Base-by-base conservation (phyloP, 305 asterid species). In the Solanum hybrid region DNA sequence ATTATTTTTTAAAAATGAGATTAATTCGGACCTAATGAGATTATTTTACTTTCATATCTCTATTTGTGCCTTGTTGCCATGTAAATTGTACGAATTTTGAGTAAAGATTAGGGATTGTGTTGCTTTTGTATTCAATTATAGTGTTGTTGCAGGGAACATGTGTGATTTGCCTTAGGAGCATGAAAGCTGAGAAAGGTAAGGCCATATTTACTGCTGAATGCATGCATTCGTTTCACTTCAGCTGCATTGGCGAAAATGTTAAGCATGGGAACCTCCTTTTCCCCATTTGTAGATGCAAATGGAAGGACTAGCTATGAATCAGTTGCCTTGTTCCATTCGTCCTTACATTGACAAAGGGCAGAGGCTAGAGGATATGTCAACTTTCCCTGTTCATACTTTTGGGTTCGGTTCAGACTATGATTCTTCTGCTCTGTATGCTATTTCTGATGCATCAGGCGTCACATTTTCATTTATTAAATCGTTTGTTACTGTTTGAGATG, bases 161-260 rank as follows among this genome's bases (percentile, higher is more conserved):
- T 68, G 91, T 90, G 24, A 90, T 92, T 72, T 92, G 83, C 87
- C 77, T 90, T 33, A 87, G 91, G 57, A 91, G 83, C 1, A 57
- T 57, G 70, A 57, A 57, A 57, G 70, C 2, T 80, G 68, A 89
- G 91, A 34, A 90, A 87, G 88, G 91, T 29, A 90, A 83, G 85
- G 91, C 91, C 72, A 87, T 92, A n/a, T 90, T 92, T 89, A 90
- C 89, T n/a, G 91, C 89, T 29, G 92, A 92, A 89, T 89, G 92
- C 91, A 80, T 79, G 8, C 92, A 92, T 82, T 15, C 91, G 17
- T 92, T 38, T 38, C 45, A 38, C 4, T 38, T 10, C 13, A 38
- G 45, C 45, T 10, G 45, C 45, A 38, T 10, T 38, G 45, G 45
- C 45, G 45, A 38, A 38, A 38, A 38, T 38, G 45, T 38, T 38